phyloP scores from a whole-genome alignment of 768 basidiomycete genomes.

The Coprinellus aureogranulatus region DNA sequence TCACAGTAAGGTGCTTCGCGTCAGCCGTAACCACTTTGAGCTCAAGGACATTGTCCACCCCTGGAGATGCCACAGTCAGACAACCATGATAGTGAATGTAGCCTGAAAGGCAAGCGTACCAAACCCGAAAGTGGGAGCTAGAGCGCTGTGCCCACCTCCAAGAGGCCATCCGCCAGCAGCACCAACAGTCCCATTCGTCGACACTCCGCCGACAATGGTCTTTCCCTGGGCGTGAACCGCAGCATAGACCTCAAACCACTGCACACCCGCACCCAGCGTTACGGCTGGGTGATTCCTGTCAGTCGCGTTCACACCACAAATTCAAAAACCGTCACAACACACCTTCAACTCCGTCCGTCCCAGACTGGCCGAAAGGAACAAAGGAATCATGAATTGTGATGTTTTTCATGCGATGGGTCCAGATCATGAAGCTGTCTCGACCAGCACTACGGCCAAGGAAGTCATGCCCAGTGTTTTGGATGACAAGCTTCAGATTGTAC shows the following conservation, averaged over 20 bases:
- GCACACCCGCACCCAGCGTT: conserved; percentile 41
- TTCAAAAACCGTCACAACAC: conserved; percentile 33
- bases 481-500: conserved; percentile 35
- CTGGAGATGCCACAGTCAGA: too few relatives aligned
- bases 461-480: conserved; percentile 43
- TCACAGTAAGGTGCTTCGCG: conserved; percentile 34
- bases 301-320: too few relatives aligned
- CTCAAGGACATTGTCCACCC: conserved; percentile 41
- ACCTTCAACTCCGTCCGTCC: conserved; percentile 12
- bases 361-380: conserved; percentile 31
- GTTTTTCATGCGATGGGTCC: conserved; percentile 39
- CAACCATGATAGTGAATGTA: too few relatives aligned
- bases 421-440: conserved; percentile 37
- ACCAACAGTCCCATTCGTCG: conserved; percentile 39
- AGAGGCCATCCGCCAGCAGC: conserved; percentile 48
- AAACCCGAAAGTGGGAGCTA: conserved; percentile 41
- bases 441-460: conserved; percentile 44
- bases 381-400: conserved; percentile 31
- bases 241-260: conserved; percentile 43
- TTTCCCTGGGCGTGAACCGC: conserved; percentile 37
- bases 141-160: conserved; percentile 45
- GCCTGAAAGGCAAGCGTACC: conserved; percentile 35
- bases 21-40: conserved; percentile 39
- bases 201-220: conserved; percentile 45
- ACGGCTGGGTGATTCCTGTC: conserved; percentile 30